Evolutionary conservation across 768 basidiomycete genomes (phyloP).

Genomic region (Lactarius pseudohatsudake): DNA sequence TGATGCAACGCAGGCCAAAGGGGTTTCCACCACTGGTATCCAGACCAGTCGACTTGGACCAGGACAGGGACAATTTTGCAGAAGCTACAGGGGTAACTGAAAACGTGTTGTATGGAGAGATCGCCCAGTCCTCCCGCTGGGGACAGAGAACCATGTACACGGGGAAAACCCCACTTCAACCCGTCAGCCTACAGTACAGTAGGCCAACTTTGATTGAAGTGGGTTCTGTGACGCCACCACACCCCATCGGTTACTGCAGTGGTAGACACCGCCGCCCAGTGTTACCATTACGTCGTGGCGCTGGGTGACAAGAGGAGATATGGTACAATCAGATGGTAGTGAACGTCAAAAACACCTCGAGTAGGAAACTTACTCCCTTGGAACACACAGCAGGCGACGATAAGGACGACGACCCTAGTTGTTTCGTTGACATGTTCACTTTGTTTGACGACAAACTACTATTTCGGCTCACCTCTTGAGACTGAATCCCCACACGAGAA

Average conservation of each 20-base stretch:
- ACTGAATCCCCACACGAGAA: neutral
- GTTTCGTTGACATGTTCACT: neutral
- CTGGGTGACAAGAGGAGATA: neutral
- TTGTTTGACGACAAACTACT: neutral
- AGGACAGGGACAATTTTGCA: neutral
- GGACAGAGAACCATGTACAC: neutral
- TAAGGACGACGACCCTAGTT: neutral
- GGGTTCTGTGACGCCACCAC: neutral
- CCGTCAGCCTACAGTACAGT: neutral
- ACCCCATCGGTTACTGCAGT: neutral
- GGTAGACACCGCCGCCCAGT: neutral
- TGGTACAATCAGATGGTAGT: neutral
- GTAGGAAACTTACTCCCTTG: neutral
- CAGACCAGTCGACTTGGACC: neutral
- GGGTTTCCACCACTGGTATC: neutral
- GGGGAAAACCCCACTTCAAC: neutral
- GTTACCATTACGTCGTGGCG: neutral
- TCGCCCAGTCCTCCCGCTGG: neutral
- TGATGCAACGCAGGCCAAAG: neutral
- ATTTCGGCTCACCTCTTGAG: neutral
- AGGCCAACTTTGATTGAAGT: neutral
- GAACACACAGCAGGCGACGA: neutral
- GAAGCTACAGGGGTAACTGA: neutral
- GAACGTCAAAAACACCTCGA: conserved; percentile 1
- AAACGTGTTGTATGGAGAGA: neutral